Evolutionary conservation across 1,139 yeast genomes (phyloP).

Genomic region (Trichomonascaceae sp.): DNA sequence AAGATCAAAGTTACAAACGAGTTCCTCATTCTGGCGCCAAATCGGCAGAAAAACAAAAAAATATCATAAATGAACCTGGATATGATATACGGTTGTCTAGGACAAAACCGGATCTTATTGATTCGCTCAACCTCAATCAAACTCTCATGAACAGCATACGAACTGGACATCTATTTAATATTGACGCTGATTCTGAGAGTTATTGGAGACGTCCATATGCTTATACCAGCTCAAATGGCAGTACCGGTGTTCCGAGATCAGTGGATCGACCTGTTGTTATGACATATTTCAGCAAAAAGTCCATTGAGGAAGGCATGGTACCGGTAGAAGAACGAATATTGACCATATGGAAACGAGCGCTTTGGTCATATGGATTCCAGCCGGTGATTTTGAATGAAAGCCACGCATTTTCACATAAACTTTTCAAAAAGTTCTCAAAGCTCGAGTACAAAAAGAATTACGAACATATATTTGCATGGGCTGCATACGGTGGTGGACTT

Average conservation of each 20-base stretch:
- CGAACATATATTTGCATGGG: conserved; percentile 27
- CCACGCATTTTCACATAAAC: conserved; percentile 21
- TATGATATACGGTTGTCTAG: background rate
- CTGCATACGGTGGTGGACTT: conserved; percentile 26
- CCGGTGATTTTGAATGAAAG: conserved; percentile 25
- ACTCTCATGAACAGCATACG: conserved; percentile 24
- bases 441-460: conserved; percentile 11
- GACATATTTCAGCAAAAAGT: conserved; percentile 16
- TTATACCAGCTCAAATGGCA: conserved; percentile 8
- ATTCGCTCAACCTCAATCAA: conserved; percentile 5
- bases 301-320: conserved; percentile 7
- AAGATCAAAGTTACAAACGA: background rate
- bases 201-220: conserved; percentile 17
- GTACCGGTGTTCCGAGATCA: conserved; percentile 14
- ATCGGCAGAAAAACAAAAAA: conserved; percentile 1
- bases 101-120: conserved; percentile 4
- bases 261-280: conserved; percentile 23
- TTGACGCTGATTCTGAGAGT: conserved; percentile 7
- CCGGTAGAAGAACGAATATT: conserved; percentile 20
- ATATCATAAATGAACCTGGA: conserved; percentile 2
- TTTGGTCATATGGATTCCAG: conserved; percentile 31
- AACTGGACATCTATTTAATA: conserved; percentile 16
- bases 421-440: conserved; percentile 16
- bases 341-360: conserved; percentile 29
- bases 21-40: conserved; percentile 2